Base-by-base conservation (phyloP, 73 alveolate genomes). In the Paramecium primaurelia region DNA sequence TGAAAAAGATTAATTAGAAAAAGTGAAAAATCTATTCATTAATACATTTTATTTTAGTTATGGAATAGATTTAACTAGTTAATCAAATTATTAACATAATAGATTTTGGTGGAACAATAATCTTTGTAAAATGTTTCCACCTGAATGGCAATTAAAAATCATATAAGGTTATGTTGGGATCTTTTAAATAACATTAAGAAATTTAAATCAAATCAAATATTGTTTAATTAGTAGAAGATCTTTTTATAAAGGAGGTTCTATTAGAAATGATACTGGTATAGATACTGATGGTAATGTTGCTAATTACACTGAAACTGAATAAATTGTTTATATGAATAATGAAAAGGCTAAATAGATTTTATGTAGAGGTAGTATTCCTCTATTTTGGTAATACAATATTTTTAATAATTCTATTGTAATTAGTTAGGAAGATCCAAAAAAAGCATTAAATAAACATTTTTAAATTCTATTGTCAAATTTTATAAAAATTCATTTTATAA, bases 221-320 rank as follows among this genome's bases (percentile, higher is more conserved):
- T 75, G 58, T 38, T n/a, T 75, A 30, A 36, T 75, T 7, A 75
- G 68, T 38, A 16, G 88, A 36, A 75, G 88, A 75, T 75, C 88
- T 6, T 36, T 36, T 20, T 38, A 36, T 36, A 75, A 75, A 9
- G 58, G 68, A 22, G 88, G 88, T 0, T 75, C 60, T 14, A 75
- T 75, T 3, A 12, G 58, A 38, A 75, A 75, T 75, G 88, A 75
- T 22, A 68, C 64, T 38, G 93, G 93, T 9, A 34, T 87, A 26
- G 93, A 87, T 42, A 38, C 69, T 20, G 88, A 87, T 18, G 93
- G 93, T 14, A 87, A 87, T 87, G 93, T 45, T 59, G 86, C 93
- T 9, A 87, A 87, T 44, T 87, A 36, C 59, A 58, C 87, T 64
- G 93, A 87, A 18, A 58, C 89, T 11, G 93, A 87, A 26, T 36